These are phyloP conservation scores for Trichoderma koningiopsis DNA, from an alignment of 2,329 filamentous ascomycete species.

Conservation along the genomic window DNA sequence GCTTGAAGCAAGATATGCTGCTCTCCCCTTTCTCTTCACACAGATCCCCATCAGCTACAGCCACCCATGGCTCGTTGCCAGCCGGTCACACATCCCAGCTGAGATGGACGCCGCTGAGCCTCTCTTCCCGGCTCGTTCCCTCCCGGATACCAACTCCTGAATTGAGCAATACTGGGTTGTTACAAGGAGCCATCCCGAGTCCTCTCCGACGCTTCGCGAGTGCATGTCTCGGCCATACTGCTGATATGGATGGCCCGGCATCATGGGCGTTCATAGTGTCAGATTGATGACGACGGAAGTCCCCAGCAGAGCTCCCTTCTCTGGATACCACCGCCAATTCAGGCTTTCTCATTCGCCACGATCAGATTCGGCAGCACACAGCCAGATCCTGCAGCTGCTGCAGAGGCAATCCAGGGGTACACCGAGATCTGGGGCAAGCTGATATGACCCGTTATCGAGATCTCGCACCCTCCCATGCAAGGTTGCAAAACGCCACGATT, in stretches of 20 bases:
- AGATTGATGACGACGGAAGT: not conserved
- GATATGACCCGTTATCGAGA: not conserved
- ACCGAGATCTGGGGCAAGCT: conserved; percentile 15
- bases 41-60: not conserved
- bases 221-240: conserved; percentile 21
- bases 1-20: not conserved
- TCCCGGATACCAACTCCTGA: conserved; percentile 13
- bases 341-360: not conserved
- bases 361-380: not conserved
- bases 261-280: not conserved
- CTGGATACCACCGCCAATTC: not conserved
- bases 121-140: conserved; percentile 24
- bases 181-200: conserved; percentile 1
- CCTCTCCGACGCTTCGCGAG: conserved; percentile 14
- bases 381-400: conserved; percentile 19
- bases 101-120: conserved; percentile 23
- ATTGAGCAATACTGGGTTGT: not conserved
- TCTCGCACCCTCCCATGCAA: not conserved
- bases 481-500: conserved; percentile 8
- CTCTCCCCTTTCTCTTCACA: not conserved
- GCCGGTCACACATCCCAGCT: conserved; percentile 21
- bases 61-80: not conserved
- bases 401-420: not conserved
- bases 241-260: not conserved
- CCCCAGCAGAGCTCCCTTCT: not conserved